A percentile compares a stretch with the other conserved stretches of the same genome.
phyloP scores from a whole-genome alignment of 192 early-diverging fungal species.

The Gamsiella multidivaricata region DNA sequence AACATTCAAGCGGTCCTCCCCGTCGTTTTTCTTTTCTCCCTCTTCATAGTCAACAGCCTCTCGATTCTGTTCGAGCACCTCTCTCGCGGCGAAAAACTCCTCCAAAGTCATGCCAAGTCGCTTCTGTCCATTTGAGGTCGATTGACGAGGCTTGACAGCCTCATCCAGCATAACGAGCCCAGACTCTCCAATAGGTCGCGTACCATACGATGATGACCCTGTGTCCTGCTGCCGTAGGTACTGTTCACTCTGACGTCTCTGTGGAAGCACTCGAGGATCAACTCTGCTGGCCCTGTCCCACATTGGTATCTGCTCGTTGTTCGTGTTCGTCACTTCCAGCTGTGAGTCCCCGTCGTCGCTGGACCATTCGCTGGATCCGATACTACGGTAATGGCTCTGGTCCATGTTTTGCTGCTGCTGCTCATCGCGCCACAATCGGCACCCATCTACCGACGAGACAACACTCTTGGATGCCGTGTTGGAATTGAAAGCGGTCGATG shows the following conservation, averaged over 20 bases:
- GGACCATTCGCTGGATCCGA: constrained; percentile 12
- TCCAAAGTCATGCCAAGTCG: not conserved
- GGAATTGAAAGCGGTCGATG: not conserved
- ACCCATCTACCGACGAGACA: constrained; percentile 10
- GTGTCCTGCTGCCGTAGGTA: not conserved
- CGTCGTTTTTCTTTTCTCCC: not conserved
- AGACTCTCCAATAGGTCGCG: not conserved
- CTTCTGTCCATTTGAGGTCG: not conserved
- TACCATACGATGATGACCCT: not conserved
- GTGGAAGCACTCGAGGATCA: not conserved
- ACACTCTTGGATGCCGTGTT: constrained; percentile 9
- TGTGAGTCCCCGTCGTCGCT: constrained; percentile 22
- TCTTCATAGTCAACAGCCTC: not conserved
- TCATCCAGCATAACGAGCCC: not conserved
- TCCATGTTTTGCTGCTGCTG: not conserved
- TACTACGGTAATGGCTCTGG: not conserved
- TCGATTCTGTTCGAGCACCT: not conserved
- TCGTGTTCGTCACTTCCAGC: constrained; percentile 1
- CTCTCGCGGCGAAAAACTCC: not conserved
- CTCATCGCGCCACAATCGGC: not conserved
- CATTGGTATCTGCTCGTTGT: not conserved
- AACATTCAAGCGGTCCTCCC: not conserved
- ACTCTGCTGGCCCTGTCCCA: not conserved
- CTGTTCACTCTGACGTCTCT: not conserved
- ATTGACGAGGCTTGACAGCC: not conserved